These are phyloP conservation scores for Guyanaporus albipodus DNA, from an alignment of 768 basidiomycete genomes.

Conservation along the genomic window DNA sequence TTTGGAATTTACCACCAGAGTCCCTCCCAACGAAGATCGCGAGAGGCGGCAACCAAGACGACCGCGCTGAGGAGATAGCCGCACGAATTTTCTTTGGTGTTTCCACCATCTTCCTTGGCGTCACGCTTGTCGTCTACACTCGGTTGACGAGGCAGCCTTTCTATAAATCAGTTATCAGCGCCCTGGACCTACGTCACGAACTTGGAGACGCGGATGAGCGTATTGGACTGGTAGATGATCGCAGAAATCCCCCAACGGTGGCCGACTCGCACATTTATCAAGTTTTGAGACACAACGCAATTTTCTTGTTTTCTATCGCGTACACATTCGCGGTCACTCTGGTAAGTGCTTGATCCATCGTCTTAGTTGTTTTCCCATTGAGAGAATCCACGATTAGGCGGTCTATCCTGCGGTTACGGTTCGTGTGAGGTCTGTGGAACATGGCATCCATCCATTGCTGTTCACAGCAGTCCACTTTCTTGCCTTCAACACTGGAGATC, in stretches of 20 bases:
- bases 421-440: constrained; percentile 64
- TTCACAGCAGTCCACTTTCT: constrained; percentile 80
- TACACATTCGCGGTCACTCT: constrained; percentile 79
- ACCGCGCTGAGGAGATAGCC: constrained; percentile 58
- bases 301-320: constrained; percentile 68
- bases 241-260: constrained; percentile 22
- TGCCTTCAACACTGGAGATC: constrained; percentile 70
- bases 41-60: constrained; percentile 25
- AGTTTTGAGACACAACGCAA: constrained; percentile 59
- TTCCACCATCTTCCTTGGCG: constrained; percentile 60
- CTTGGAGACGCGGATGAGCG: constrained; percentile 25
- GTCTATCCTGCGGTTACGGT: constrained; percentile 86
- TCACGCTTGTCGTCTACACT: constrained; percentile 48
- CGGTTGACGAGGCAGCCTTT: constrained; percentile 57
- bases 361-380: constrained; percentile 1
- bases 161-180: constrained; percentile 53
- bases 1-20: constrained; percentile 41
- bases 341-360: constrained; percentile 40
- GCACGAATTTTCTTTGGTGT: constrained; percentile 73
- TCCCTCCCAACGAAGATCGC: constrained; percentile 15
- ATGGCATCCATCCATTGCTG: constrained; percentile 69
- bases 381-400: constrained; percentile 44
- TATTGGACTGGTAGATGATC: constrained; percentile 33
- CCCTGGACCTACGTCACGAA: constrained; percentile 39
- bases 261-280: constrained; percentile 44